Percentiles rank a stretch among this genome's conserved stretches.
Conservation (phyloP, 2,329 filamentous ascomycete genomes). For the Alternaria incomplexa region DNA sequence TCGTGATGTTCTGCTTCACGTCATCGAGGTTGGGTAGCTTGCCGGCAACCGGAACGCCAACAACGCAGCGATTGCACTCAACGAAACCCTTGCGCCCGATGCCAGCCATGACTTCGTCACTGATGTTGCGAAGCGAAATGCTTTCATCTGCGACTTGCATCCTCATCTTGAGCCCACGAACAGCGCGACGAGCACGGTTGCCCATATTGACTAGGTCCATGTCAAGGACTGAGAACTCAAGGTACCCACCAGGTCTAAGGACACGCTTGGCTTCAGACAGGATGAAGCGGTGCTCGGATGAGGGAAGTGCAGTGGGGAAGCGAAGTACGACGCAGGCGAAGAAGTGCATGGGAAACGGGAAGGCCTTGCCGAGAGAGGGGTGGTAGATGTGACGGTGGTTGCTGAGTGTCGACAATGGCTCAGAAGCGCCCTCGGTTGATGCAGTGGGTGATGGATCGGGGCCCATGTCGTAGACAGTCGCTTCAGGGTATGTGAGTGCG, state of each 20-base stretch:
- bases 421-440: slow-evolving; percentile 19
- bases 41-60: slow-evolving; percentile 74
- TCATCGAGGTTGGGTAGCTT: slow-evolving; percentile 47
- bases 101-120: slow-evolving; percentile 66
- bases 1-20: slow-evolving; percentile 23
- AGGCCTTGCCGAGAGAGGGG: slow-evolving; percentile 65
- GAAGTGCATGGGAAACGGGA: slow-evolving; percentile 77
- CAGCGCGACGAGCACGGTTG: slow-evolving; percentile 68
- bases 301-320: slow-evolving; percentile 73
- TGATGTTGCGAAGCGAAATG: slow-evolving; percentile 63
- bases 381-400: slow-evolving; percentile 81
- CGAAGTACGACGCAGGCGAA: slow-evolving; percentile 79
- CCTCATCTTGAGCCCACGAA: slow-evolving; percentile 74
- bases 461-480: slow-evolving; percentile 76
- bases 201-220: slow-evolving; percentile 86
- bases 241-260: slow-evolving; percentile 75
- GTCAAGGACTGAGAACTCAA: slow-evolving; percentile 81
- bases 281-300: slow-evolving; percentile 72
- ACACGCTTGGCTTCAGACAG: slow-evolving; percentile 79
- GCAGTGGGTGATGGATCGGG: slow-evolving; percentile 35
- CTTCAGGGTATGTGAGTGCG: slow-evolving; percentile 76
- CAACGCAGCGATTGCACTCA: slow-evolving; percentile 75
- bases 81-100: slow-evolving; percentile 73
- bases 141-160: slow-evolving; percentile 67
- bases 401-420: slow-evolving; percentile 50